Evolutionary conservation across 345 rosid genomes (phyloP), one percentile per base, ranked within the genome.

Genomic region (Salix caprea): DNA sequence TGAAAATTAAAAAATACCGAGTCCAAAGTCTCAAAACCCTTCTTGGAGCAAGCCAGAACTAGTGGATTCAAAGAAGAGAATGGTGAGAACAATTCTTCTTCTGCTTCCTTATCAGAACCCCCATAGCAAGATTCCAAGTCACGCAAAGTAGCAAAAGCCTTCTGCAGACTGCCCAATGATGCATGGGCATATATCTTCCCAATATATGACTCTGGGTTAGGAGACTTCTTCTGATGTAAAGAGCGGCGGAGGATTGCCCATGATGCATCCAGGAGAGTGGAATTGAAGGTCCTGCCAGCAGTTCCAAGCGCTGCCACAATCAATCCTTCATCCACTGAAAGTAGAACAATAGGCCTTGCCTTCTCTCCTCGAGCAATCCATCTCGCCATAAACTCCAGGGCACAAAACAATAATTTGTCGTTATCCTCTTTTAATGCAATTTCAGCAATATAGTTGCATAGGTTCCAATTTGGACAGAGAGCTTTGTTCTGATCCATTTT

Each of bases 1-100:
- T 26, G 42, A 61, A 65, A 34, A 70, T 44, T 69, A 79, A 50
- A 72, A 75, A 79, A 87, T 91, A 93, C 98, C 76, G 80, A 80
- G 83, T 96, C 98, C 87, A 96, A 80, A 42, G 97, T 89, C 87
- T 86, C 97, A 73, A 90, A 93, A 54, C 97, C 97, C 71, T 89
- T 93, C 86, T 86, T 88, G 77, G 94, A 83, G 91, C 95, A 96
- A 1, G 97, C 97, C 78, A 88, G 79, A 70, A 85, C 99, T 82
- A 96, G 82, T 6, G 99, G 97, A 71, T 86, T 39, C 70, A 96
- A 76, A 15, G 92, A 91, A 79, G 92, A 89, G 79, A 96, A 96
- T 42, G 99, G 99, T 11, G 97, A 96, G 78, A 96, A 90, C 78
- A 91, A 15, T 77, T 92, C 97, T 84, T 84, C 92, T 69, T 69